Evolutionary conservation across 352 stramenopile species (phyloP).

Genomic region (Phytophthora litchii): DNA sequence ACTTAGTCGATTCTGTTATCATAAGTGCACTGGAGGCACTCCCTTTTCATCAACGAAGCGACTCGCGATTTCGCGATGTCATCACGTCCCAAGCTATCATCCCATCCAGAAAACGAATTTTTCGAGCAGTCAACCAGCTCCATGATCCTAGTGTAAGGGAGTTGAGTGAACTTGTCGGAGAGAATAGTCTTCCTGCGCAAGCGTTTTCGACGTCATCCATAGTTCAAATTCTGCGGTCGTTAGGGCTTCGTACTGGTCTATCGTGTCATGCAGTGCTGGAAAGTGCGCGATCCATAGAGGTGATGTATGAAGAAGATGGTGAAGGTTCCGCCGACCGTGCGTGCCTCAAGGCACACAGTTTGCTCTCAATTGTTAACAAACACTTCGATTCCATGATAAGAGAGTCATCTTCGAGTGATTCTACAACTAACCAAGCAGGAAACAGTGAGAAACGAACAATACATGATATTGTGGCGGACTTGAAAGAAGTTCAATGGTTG

Average conservation of each 20-base stretch:
- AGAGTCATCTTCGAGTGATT: conserved; percentile 16
- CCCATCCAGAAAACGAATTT: conserved; percentile 57
- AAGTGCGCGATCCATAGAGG: conserved; percentile 67
- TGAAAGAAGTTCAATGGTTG: conserved; percentile 51
- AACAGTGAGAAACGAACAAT: conserved; percentile 22
- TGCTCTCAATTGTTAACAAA: conserved; percentile 76
- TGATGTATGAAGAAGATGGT: conserved; percentile 40
- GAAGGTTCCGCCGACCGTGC: conserved; percentile 26
- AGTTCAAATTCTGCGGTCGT: conserved; percentile 55
- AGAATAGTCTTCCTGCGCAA: conserved; percentile 61
- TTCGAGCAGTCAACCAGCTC: conserved; percentile 59
- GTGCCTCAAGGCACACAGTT: conserved; percentile 51
- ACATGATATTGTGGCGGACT: conserved; percentile 33
- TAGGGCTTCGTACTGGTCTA: conserved; percentile 63
- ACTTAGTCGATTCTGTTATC: conserved; percentile 60
- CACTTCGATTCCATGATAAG: conserved; percentile 72
- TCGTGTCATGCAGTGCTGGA: conserved; percentile 78
- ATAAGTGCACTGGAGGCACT: conserved; percentile 49
- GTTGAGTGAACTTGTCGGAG: conserved; percentile 65
- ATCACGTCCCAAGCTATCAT: conserved; percentile 51
- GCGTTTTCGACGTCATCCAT: conserved; percentile 53
- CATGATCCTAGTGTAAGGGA: conserved; percentile 76
- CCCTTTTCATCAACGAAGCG: conserved; percentile 57
- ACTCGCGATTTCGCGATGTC: conserved; percentile 53
- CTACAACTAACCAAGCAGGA: conserved; percentile 8